These are phyloP conservation scores for Nissolia schottii DNA, from an alignment of 306 rosid species.

Conservation along the genomic window DNA sequence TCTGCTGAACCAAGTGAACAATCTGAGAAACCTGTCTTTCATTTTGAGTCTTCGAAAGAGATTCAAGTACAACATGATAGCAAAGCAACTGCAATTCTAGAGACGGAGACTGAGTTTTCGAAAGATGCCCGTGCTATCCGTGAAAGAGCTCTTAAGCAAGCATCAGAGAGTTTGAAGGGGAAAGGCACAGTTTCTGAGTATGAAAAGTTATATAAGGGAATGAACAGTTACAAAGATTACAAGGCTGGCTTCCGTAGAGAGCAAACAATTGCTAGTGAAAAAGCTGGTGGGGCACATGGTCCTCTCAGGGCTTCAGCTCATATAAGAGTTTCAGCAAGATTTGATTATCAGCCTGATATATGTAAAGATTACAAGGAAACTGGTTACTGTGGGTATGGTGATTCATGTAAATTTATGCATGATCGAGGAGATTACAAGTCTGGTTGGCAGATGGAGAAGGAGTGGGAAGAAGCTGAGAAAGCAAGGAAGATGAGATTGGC, in stretches of 20 bases:
- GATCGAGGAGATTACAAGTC: slow-evolving; percentile 95
- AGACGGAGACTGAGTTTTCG: slow-evolving; percentile 78
- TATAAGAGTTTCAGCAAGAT: slow-evolving; percentile 73
- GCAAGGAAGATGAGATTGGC: slow-evolving; percentile 72
- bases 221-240: slow-evolving; percentile 61
- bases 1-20: slow-evolving; percentile 26
- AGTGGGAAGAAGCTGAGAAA: slow-evolving; percentile 92
- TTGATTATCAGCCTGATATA: slow-evolving; percentile 89
- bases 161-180: slow-evolving; percentile 58
- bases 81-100: slow-evolving; percentile 77
- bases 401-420: slow-evolving; percentile 85
- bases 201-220: slow-evolving; percentile 63
- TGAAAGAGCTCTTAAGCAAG: slow-evolving; percentile 71
- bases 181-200: slow-evolving; percentile 36
- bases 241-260: slow-evolving; percentile 87
- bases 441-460: slow-evolving; percentile 93
- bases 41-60: slow-evolving; percentile 64
- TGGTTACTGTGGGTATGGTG: slow-evolving; percentile 84
- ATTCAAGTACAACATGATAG: slow-evolving; percentile 78
- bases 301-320: slow-evolving; percentile 92
- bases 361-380: slow-evolving; percentile 92
- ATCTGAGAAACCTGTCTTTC: slow-evolving; percentile 28
- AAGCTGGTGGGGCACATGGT: slow-evolving; percentile 88
- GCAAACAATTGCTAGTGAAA: slow-evolving; percentile 74
- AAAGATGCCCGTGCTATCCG: slow-evolving; percentile 75